Percentiles rank a stretch among this genome's conserved stretches.
These are phyloP conservation scores for Magnolia changhungtana DNA, from an alignment of 164 flowering plant genomes.

Conservation along the genomic window DNA sequence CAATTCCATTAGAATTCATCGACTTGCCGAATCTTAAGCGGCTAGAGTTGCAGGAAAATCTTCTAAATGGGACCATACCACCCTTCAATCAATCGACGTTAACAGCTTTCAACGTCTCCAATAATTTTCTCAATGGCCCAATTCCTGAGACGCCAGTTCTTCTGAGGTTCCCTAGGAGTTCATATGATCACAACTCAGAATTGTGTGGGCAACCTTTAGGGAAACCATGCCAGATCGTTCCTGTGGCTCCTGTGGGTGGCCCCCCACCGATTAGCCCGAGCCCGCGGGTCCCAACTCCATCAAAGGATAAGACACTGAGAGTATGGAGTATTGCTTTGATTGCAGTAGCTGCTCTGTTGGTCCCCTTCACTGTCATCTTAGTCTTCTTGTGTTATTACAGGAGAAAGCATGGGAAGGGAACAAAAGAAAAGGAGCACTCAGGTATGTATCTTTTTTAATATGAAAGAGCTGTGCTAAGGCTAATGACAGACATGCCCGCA, in stretches of 20 bases:
- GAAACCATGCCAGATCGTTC: conserved; percentile 24
- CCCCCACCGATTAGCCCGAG: conserved; percentile 12
- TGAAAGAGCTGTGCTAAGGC: no score
- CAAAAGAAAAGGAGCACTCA: conserved; percentile 8
- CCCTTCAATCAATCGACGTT: conserved; percentile 16
- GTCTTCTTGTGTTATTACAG: conserved; percentile 28
- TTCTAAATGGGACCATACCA: conserved; percentile 9
- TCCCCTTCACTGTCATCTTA: conserved; percentile 25
- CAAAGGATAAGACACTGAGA: conserved; percentile 14
- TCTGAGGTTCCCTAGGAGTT: conserved; percentile 32
- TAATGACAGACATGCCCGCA: no score
- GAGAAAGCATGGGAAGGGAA: conserved; percentile 13
- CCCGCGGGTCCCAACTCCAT: neutral
- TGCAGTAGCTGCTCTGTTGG: conserved; percentile 34
- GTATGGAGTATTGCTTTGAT: conserved; percentile 38
- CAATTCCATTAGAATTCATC: conserved; percentile 11
- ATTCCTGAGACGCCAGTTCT: conserved; percentile 27
- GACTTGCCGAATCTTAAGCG: conserved; percentile 2
- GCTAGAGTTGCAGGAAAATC: conserved; percentile 15
- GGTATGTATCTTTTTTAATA: conserved; percentile 13
- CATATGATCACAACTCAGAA: conserved; percentile 35
- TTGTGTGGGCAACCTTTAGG: conserved; percentile 49
- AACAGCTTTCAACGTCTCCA: conserved; percentile 12
- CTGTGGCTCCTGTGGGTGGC: conserved; percentile 12
- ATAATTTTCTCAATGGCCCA: conserved; percentile 14